Conservation (phyloP, 768 basidiomycete species). For the Dentipellis sp. region DNA sequence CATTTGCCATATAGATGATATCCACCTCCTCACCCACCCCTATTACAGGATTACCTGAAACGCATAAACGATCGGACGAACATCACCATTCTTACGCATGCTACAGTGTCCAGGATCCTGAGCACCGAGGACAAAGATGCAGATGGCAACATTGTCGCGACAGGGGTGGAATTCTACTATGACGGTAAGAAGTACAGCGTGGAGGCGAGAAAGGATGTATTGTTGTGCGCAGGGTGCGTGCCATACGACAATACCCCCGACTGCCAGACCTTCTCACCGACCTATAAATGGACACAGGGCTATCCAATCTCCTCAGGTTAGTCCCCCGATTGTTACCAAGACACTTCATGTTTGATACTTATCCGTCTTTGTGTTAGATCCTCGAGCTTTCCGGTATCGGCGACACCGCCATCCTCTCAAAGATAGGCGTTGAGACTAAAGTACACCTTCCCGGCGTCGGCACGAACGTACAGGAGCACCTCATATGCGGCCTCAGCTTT, state of each 20-base stretch:
- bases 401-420: conserved; percentile 19
- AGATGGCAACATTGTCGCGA: conserved; percentile 16
- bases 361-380: conserved; percentile 18
- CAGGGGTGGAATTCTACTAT: conserved; percentile 26
- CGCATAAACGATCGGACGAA: neutral
- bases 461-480: conserved; percentile 6
- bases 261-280: neutral
- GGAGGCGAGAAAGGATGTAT: conserved; percentile 30
- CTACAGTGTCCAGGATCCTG: conserved; percentile 7
- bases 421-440: conserved; percentile 20
- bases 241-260: neutral
- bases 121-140: conserved; percentile 10
- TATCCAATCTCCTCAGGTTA: neutral
- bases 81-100: conserved; percentile 8
- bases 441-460: conserved; percentile 34
- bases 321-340: neutral
- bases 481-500: neutral
- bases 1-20: neutral
- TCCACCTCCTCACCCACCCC: too few species aligned
- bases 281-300: neutral
- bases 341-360: neutral
- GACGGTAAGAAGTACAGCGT: conserved; percentile 20
- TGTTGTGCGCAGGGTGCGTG: conserved; percentile 32
- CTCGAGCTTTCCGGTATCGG: conserved; percentile 36
- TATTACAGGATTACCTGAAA: neutral